Percentiles rank a stretch among this genome's conserved stretches.
These are phyloP conservation scores for Amoeboaphelidium protococcarum DNA, from an alignment of 371 early-diverging fungal genomes.

Conservation along the genomic window DNA sequence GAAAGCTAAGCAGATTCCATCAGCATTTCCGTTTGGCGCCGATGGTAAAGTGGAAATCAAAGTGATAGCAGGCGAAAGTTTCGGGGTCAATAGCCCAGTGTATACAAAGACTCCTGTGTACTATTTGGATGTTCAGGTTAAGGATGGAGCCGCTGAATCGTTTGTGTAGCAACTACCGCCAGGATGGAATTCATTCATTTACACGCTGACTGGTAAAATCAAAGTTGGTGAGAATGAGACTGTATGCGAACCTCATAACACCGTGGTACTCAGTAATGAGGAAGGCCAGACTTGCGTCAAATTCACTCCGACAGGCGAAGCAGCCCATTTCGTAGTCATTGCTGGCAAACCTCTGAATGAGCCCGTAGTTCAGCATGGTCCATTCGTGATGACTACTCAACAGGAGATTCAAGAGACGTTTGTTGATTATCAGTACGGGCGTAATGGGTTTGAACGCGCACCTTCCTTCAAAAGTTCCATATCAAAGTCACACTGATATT, in stretches of 20 bases:
- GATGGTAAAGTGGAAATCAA: slow-evolving; percentile 28
- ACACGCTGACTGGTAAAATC: slow-evolving; percentile 28
- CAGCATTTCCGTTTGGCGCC: slow-evolving; percentile 20
- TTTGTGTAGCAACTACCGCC: too few species aligned
- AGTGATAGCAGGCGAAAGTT: slow-evolving; percentile 43
- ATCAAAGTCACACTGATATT: neutral
- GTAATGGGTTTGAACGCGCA: slow-evolving; percentile 27
- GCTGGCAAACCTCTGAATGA: slow-evolving; percentile 15
- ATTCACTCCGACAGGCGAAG: slow-evolving; percentile 2
- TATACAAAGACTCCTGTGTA: slow-evolving; percentile 34
- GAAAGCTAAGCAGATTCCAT: slow-evolving; percentile 23
- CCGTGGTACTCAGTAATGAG: slow-evolving; percentile 8
- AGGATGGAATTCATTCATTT: slow-evolving; percentile 30
- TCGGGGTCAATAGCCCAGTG: slow-evolving; percentile 28
- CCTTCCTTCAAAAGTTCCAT: slow-evolving; percentile 14
- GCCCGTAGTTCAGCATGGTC: slow-evolving; percentile 27
- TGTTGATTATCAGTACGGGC: slow-evolving; percentile 17
- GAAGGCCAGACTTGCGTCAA: slow-evolving; percentile 5
- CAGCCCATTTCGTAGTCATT: slow-evolving; percentile 10
- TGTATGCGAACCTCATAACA: slow-evolving; percentile 5
- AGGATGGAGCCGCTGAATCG: slow-evolving; percentile 16
- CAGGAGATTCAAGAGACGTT: slow-evolving; percentile 24
- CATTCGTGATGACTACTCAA: slow-evolving; percentile 28
- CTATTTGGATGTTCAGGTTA: slow-evolving; percentile 36
- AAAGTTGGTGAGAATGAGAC: slow-evolving; percentile 10